Percentiles rank a stretch among this genome's conserved stretches.
phyloP scores from a whole-genome alignment of 176 grass and related monocot species.

The barley (Hordeum vulgare) region DNA sequence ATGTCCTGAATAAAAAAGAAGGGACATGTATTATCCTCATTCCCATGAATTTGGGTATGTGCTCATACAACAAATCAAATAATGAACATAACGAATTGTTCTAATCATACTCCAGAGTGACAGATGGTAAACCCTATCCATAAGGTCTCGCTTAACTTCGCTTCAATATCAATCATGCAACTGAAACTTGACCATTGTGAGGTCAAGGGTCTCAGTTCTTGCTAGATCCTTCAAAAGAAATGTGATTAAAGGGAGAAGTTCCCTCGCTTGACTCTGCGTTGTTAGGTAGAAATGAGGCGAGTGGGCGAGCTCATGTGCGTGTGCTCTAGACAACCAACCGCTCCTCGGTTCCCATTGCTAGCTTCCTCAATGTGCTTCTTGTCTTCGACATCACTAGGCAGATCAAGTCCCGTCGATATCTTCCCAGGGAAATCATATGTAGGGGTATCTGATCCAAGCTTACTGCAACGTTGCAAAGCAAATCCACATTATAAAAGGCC shows the following conservation, averaged over 20 bases:
- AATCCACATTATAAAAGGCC: not conserved
- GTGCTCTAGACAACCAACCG: not conserved
- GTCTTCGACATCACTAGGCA: conserved; percentile 37
- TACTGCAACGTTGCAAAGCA: conserved; percentile 28
- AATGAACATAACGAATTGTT: not conserved
- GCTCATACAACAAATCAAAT: not conserved
- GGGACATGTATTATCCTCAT: not conserved
- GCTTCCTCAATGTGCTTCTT: conserved; percentile 20
- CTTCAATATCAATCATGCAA: not conserved
- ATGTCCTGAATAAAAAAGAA: too few relatives aligned
- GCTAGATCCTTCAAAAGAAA: not conserved
- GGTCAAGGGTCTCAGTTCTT: conserved; percentile 2
- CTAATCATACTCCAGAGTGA: not conserved
- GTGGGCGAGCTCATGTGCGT: not conserved
- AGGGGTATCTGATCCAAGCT: conserved; percentile 33
- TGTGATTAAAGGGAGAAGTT: not conserved
- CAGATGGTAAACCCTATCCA: not conserved
- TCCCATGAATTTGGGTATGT: not conserved
- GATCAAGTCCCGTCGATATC: conserved; percentile 37
- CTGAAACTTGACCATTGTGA: not conserved
- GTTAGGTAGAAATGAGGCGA: not conserved
- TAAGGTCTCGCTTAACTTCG: not conserved
- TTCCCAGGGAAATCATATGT: conserved; percentile 57
- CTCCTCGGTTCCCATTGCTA: not conserved
- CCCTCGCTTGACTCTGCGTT: not conserved